A percentile compares a stretch with the other conserved stretches of the same genome.
phyloP scores from a whole-genome alignment of 306 rosid genomes.

The Senna tora region DNA sequence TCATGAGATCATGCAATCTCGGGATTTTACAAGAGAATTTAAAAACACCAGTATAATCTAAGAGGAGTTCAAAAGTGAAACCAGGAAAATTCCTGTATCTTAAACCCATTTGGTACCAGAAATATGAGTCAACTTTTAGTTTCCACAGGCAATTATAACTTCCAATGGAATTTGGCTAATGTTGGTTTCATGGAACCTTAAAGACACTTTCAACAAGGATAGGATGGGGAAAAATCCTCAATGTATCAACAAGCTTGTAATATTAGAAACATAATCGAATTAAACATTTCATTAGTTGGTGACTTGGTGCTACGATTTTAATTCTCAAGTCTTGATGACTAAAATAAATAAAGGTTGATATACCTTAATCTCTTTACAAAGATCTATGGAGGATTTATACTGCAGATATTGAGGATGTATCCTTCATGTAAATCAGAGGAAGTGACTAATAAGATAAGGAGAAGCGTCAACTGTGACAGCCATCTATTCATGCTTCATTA shows the following conservation, averaged over 20 bases:
- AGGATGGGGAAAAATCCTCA: not conserved
- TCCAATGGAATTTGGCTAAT: not conserved
- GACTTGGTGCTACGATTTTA: not conserved
- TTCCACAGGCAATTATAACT: slow-evolving; percentile 15
- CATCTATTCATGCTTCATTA: slow-evolving; percentile 46
- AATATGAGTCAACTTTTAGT: slow-evolving; percentile 15
- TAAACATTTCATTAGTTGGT: not conserved
- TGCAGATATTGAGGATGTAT: slow-evolving; percentile 36
- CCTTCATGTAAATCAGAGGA: slow-evolving; percentile 35
- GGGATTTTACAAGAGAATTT: too few relatives aligned
- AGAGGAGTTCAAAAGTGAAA: slow-evolving; percentile 9
- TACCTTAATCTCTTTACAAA: slow-evolving; percentile 41
- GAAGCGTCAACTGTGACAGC: slow-evolving; percentile 38
- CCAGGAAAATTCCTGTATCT: slow-evolving; percentile 8
- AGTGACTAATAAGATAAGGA: slow-evolving; percentile 30
- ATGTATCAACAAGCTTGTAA: not conserved
- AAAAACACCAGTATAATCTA: not conserved
- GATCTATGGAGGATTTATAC: slow-evolving; percentile 27
- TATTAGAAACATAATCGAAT: not conserved
- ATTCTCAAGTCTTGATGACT: slow-evolving; percentile 14
- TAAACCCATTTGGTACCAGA: slow-evolving; percentile 24
- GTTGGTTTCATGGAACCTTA: not conserved
- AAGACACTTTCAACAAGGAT: not conserved
- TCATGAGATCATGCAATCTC: too few relatives aligned
- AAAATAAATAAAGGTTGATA: not conserved